These are phyloP conservation scores for Allium cepa DNA, from an alignment of 106 monocot species.

Conservation along the genomic window DNA sequence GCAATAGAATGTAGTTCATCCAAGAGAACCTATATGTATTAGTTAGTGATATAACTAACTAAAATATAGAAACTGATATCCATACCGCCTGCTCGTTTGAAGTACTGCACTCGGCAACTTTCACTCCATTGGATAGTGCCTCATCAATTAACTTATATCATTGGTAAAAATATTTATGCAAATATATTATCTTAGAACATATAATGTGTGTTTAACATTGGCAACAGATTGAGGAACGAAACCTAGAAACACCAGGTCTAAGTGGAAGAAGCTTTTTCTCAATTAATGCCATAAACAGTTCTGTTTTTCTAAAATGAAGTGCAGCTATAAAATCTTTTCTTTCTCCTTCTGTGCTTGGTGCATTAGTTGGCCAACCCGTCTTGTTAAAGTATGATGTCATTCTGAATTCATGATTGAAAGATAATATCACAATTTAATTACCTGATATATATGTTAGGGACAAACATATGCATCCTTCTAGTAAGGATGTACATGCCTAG, in stretches of 20 bases:
- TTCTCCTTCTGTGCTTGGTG: slow-evolving; percentile 73
- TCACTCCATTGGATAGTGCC: slow-evolving; percentile 61
- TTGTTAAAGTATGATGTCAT: slow-evolving; percentile 98
- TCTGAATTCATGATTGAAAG: slow-evolving; percentile 17
- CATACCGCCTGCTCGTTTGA: slow-evolving; percentile 99
- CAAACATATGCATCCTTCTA: too few species aligned
- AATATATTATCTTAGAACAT: too few species aligned
- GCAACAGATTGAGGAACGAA: neutral
- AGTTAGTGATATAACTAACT: too few species aligned
- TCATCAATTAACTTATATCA: slow-evolving; percentile 75
- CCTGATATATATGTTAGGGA: too few species aligned
- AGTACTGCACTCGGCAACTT: slow-evolving; percentile 99
- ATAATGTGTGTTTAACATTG: too few species aligned
- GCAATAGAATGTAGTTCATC: too few species aligned
- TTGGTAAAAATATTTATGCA: too few species aligned
- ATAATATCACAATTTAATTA: neutral
- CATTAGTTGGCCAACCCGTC: slow-evolving; percentile 78
- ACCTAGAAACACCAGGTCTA: slow-evolving; percentile 90
- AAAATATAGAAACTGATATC: slow-evolving; percentile 20
- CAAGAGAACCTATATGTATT: too few species aligned
- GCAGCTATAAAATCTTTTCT: slow-evolving; percentile 85
- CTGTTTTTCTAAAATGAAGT: slow-evolving; percentile 95
- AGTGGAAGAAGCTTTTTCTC: slow-evolving; percentile 96
- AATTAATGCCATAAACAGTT: slow-evolving; percentile 87
- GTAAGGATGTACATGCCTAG: too few species aligned